Percentiles rank a stretch among this genome's conserved stretches.
These are phyloP conservation scores for Trypethelium eluteriae DNA, from an alignment of 495 filamentous ascomycete species.

Conservation along the genomic window DNA sequence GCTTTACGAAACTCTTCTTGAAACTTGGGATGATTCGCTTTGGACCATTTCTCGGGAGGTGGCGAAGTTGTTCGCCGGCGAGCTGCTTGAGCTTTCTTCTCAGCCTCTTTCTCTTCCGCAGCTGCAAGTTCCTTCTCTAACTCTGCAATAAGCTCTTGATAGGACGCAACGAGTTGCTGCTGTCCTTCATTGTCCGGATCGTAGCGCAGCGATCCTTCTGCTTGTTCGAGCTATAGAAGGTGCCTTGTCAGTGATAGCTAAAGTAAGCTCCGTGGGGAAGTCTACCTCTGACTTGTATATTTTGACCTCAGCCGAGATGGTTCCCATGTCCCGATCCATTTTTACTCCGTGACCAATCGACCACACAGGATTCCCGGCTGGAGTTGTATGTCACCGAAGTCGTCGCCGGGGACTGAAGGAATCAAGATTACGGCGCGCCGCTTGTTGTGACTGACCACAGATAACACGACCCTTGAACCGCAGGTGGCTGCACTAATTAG, in stretches of 20 bases:
- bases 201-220: conserved; percentile 65
- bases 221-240: conserved; percentile 63
- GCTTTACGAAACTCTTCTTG: conserved; percentile 36
- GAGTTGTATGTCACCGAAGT: conserved; percentile 8
- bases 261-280: conserved; percentile 8
- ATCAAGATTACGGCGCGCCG: conserved; percentile 11
- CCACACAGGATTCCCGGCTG: background rate
- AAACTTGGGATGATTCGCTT: conserved; percentile 50
- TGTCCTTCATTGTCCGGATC: conserved; percentile 80
- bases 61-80: conserved; percentile 41
- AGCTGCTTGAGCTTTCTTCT: conserved; percentile 41
- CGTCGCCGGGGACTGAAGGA: conserved; percentile 16
- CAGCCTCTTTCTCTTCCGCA: conserved; percentile 42
- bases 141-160: conserved; percentile 73
- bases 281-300: conserved; percentile 75
- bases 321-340: conserved; percentile 54
- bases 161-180: conserved; percentile 71
- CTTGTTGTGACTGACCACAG: background rate
- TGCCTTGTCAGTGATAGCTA: background rate
- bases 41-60: conserved; percentile 58
- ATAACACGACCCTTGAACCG: background rate
- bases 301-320: conserved; percentile 67
- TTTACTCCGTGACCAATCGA: conserved; percentile 13
- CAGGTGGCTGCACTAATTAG: background rate
- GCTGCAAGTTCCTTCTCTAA: conserved; percentile 29